Conservation (phyloP, 2,329 filamentous ascomycete genomes). For the Colletotrichum sp. region DNA sequence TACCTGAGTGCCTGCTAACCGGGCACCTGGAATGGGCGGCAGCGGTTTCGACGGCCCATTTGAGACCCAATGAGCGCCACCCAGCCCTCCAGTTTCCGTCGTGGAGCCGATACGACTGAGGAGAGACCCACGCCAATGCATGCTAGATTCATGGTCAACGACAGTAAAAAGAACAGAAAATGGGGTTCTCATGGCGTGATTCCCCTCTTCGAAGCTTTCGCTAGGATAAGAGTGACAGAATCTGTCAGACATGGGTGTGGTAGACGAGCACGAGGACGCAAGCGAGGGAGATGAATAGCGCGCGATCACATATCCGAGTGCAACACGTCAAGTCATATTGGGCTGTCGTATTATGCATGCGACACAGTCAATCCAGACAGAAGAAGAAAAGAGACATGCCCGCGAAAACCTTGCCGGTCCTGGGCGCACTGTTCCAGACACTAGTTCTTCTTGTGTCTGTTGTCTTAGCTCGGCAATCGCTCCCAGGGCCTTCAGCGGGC, state of each 20-base stretch:
- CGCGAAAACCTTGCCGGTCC: not conserved
- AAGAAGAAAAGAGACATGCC: not conserved
- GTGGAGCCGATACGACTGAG: not conserved
- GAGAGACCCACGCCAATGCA: not conserved
- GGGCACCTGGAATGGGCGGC: slow-evolving; percentile 1
- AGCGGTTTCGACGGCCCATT: not conserved
- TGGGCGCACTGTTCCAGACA: not conserved
- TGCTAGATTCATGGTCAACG: not conserved
- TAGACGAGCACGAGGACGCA: not conserved
- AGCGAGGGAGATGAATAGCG: not conserved
- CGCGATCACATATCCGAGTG: not conserved
- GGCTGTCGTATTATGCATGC: not conserved
- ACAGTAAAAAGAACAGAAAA: not conserved
- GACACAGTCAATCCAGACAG: not conserved
- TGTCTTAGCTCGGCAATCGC: slow-evolving; percentile 3
- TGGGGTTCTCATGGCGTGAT: not conserved
- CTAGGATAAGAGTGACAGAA: not conserved
- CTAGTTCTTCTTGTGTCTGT: not conserved
- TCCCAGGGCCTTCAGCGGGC: not conserved
- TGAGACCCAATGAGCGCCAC: not conserved
- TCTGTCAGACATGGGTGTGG: not conserved
- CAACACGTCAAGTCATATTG: not conserved
- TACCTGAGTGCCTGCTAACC: not conserved
- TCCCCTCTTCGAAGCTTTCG: not conserved
- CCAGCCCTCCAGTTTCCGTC: not conserved